These are phyloP conservation scores for Apiospora kogelbergensis DNA, from an alignment of 2,329 filamentous ascomycete species.

Conservation along the genomic window DNA sequence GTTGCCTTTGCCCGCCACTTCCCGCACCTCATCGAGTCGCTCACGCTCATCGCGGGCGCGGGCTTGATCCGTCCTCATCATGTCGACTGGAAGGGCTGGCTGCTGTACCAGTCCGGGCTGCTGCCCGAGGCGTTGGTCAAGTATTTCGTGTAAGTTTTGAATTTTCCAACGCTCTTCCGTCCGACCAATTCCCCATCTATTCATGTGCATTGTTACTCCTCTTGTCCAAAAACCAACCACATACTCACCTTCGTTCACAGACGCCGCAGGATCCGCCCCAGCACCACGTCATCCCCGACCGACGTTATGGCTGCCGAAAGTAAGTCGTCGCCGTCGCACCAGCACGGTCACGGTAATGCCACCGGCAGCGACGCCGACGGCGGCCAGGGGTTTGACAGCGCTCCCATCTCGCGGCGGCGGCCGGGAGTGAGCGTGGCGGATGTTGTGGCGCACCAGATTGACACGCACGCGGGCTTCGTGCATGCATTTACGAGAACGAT, in stretches of 20 bases:
- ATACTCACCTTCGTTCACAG: too few species aligned
- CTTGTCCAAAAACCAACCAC: too few species aligned
- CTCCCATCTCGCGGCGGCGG: slow-evolving; percentile 51
- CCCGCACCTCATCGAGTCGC: slow-evolving; percentile 59
- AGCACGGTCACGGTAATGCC: slow-evolving; percentile 27
- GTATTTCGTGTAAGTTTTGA: slow-evolving; percentile 37
- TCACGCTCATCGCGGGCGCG: slow-evolving; percentile 66
- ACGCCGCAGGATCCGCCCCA: background rate
- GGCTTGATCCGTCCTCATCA: slow-evolving; percentile 67
- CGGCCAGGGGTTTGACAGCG: slow-evolving; percentile 42
- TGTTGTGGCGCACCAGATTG: slow-evolving; percentile 70
- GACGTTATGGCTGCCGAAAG: slow-evolving; percentile 25
- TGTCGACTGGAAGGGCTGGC: slow-evolving; percentile 57
- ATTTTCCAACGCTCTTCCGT: too few species aligned
- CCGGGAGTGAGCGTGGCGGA: slow-evolving; percentile 57
- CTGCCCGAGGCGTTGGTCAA: slow-evolving; percentile 60
- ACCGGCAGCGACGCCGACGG: slow-evolving; percentile 33
- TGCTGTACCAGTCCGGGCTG: slow-evolving; percentile 62
- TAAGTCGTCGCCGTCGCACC: slow-evolving; percentile 9
- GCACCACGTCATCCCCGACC: background rate
- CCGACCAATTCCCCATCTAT: too few species aligned
- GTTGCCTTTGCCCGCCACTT: slow-evolving; percentile 70
- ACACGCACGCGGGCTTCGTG: slow-evolving; percentile 66
- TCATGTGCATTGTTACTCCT: too few species aligned
- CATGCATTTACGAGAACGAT: slow-evolving; percentile 71